These are phyloP conservation scores for Podila verticillata DNA, from an alignment of 192 early-diverging fungal genomes.

Conservation along the genomic window DNA sequence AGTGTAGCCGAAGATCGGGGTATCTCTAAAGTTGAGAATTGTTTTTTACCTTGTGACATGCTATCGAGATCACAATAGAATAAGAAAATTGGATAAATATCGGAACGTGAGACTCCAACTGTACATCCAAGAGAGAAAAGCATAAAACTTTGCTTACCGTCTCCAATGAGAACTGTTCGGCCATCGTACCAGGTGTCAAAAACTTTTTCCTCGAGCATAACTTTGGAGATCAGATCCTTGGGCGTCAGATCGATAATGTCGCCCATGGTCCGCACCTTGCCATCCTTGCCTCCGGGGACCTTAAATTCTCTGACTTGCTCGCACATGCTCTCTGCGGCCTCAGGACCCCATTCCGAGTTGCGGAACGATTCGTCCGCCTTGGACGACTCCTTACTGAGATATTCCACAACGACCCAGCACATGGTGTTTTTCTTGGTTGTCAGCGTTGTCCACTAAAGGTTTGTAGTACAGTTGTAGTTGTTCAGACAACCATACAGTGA, in stretches of 20 bases:
- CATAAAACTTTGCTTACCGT: background rate
- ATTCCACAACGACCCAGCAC: background rate
- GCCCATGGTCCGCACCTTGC: background rate
- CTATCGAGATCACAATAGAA: background rate
- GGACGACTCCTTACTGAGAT: background rate
- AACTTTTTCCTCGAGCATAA: constrained; percentile 1
- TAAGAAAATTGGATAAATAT: too few species aligned
- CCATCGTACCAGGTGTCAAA: constrained; percentile 1
- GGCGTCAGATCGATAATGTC: constrained; percentile 1
- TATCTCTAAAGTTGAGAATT: too few species aligned
- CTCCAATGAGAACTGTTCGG: constrained; percentile 5
- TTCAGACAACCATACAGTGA: too few species aligned
- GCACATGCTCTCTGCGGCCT: constrained; percentile 1
- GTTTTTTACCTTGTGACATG: background rate
- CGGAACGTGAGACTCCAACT: background rate
- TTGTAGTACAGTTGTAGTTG: too few species aligned
- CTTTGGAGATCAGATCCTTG: background rate
- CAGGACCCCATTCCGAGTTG: constrained; percentile 6
- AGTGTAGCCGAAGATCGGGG: too few species aligned
- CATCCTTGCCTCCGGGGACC: background rate
- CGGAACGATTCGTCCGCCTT: background rate
- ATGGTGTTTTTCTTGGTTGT: background rate
- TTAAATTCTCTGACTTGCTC: background rate
- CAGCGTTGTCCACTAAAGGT: background rate
- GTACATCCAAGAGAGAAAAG: too few species aligned